A percentile compares a stretch with the other conserved stretches of the same genome.
These are phyloP conservation scores for Phyllosticta citriasiana DNA, from an alignment of 2,329 filamentous ascomycete genomes.

Conservation along the genomic window DNA sequence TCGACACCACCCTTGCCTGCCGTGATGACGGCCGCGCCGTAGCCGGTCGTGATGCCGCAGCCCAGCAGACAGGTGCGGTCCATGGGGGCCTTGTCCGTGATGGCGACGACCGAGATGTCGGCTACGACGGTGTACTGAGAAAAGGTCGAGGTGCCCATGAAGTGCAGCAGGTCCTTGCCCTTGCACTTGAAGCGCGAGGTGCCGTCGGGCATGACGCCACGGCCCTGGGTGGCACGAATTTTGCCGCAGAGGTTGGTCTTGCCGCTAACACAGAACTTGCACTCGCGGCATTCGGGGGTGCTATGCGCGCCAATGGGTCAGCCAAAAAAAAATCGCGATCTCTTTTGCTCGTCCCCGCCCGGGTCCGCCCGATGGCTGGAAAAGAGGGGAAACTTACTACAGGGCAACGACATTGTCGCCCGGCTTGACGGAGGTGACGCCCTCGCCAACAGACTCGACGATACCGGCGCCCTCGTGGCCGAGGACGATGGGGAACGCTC, in stretches of 20 bases:
- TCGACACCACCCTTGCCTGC: slow-evolving; percentile 62
- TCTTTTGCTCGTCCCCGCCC: not conserved
- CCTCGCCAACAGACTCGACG: slow-evolving; percentile 62
- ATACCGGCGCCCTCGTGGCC: slow-evolving; percentile 34
- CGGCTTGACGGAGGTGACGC: slow-evolving; percentile 85
- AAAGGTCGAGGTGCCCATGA: slow-evolving; percentile 99
- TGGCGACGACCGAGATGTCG: slow-evolving; percentile 94
- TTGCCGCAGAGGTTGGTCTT: slow-evolving; percentile 99
- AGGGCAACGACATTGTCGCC: slow-evolving; percentile 67
- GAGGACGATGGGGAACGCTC: slow-evolving; percentile 34
- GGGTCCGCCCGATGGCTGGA: not conserved
- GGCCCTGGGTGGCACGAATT: slow-evolving; percentile 93
- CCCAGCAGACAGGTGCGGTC: slow-evolving; percentile 93
- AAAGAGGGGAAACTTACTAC: slow-evolving; percentile 23
- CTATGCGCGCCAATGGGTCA: slow-evolving; percentile 34
- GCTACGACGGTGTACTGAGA: slow-evolving; percentile 98
- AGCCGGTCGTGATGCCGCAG: slow-evolving; percentile 97
- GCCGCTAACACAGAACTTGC: slow-evolving; percentile 99
- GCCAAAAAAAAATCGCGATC: not conserved
- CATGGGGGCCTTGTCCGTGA: slow-evolving; percentile 83
- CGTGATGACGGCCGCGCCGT: slow-evolving; percentile 89
- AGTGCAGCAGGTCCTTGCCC: slow-evolving; percentile 91
- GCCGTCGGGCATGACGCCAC: slow-evolving; percentile 94
- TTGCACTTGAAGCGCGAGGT: slow-evolving; percentile 91
- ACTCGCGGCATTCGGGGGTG: slow-evolving; percentile 93